Base-by-base conservation (phyloP, 345 rosid genomes). In the Orychophragmus violaceus region DNA sequence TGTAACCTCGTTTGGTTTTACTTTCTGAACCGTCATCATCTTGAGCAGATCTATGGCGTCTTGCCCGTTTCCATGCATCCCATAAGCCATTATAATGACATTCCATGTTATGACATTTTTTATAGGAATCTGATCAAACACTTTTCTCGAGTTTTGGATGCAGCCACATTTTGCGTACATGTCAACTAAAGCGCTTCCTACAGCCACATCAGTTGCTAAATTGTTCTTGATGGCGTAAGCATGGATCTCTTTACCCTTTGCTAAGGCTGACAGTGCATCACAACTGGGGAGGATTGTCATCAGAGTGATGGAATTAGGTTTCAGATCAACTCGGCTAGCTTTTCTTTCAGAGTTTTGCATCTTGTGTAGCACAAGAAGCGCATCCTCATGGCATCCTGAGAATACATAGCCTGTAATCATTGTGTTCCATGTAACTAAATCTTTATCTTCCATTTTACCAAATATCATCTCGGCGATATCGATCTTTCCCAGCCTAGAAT, bases 121-220 rank as follows among this genome's bases (percentile, higher is more conserved):
- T 3, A 70, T 5, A 1, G 85, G 90, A 84, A 93, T 84, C 62
- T 36, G 84, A 62, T 86, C 82, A 66, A 90, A 90, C 51, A 77
- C 81, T 62, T 74, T 82, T 63, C 85, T 86, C 0, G 87, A 72
- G 56, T 77, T 68, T 69, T 74, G 72, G 70, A 90, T 68, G 82
- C 86, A 82, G 24, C 98, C 97, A 3, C 87, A 88, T 82, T 93
- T 93, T 61, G 94, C 96, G 59, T 90, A 93, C 96, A 90, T 86
- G 75, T 90, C 96, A 52, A 90, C 90, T 50, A 88, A 69, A 64
- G 97, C 95, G 72, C 97, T 93, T 59, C 97, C 98, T 16, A 93
- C 92, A 7, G 89, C 87, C 58, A 93, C 85, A 69, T 87, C 88
- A 57, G 83, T 71, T 36, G 79, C 89, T 57, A 93, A 77, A 54